Conservation (phyloP, 148 eudicot genomes). For the Chenopodium berlandieri region DNA sequence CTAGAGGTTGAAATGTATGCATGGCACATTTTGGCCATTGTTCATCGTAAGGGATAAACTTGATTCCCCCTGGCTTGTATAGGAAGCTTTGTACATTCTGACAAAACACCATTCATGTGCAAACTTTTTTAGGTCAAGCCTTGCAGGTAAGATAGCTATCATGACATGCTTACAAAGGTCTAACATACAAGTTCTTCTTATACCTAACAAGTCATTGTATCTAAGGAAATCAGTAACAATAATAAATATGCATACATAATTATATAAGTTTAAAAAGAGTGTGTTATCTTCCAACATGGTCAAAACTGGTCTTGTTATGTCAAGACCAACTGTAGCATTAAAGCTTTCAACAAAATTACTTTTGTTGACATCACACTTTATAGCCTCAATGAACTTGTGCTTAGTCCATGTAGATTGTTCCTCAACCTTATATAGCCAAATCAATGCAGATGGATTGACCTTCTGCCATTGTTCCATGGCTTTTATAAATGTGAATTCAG, state of each 20-base stretch:
- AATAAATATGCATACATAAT: too few species aligned
- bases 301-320: neutral
- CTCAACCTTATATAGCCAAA: neutral
- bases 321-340: neutral
- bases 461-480: neutral
- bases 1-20: neutral
- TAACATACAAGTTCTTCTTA: neutral
- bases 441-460: neutral
- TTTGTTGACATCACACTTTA: neutral
- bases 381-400: neutral
- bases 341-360: slow-evolving; percentile 5
- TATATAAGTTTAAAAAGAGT: neutral
- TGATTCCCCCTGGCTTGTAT: neutral
- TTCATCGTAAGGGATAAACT: neutral
- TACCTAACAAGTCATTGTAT: neutral
- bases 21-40: neutral
- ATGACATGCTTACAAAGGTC: neutral
- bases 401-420: neutral
- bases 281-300: neutral
- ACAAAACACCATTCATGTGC: neutral
- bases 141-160: neutral
- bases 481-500: neutral
- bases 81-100: neutral
- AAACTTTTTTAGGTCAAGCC: neutral
- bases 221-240: neutral